phyloP scores from a whole-genome alignment of 2,329 filamentous ascomycete species.

The Clarireedia paspali region DNA sequence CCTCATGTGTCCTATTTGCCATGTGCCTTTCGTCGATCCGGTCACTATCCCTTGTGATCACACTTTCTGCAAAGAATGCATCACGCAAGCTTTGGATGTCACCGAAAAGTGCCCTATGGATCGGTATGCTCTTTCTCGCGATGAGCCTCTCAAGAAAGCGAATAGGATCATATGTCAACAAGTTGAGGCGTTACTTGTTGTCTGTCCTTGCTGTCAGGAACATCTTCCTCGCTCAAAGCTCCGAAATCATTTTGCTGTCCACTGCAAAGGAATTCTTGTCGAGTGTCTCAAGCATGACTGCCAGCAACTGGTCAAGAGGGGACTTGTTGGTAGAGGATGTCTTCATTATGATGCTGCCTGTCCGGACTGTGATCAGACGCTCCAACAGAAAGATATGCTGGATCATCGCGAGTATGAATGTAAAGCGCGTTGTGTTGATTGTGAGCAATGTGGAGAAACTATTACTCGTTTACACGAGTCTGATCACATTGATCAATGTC shows the following conservation, averaged over 20 bases:
- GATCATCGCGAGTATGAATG: slow-evolving; percentile 42
- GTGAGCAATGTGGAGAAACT: slow-evolving; percentile 22
- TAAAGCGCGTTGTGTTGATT: slow-evolving; percentile 28
- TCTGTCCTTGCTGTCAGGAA: slow-evolving; percentile 50
- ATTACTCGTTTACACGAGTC: slow-evolving; percentile 22
- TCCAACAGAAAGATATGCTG: slow-evolving; percentile 40
- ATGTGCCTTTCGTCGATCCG: slow-evolving; percentile 51
- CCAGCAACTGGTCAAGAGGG: slow-evolving; percentile 42
- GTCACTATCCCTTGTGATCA: slow-evolving; percentile 57
- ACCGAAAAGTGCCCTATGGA: slow-evolving; percentile 50
- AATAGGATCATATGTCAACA: slow-evolving; percentile 48
- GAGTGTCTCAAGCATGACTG: slow-evolving; percentile 44
- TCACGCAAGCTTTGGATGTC: slow-evolving; percentile 37
- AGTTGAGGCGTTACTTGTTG: slow-evolving; percentile 50
- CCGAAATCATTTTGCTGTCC: slow-evolving; percentile 46
- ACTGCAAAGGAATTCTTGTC: slow-evolving; percentile 49
- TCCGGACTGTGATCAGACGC: slow-evolving; percentile 41
- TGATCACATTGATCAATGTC: slow-evolving; percentile 37
- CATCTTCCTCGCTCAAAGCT: slow-evolving; percentile 46
- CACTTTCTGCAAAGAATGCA: slow-evolving; percentile 55
- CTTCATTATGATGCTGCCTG: slow-evolving; percentile 46
- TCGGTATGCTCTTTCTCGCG: slow-evolving; percentile 36
- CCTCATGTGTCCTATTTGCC: slow-evolving; percentile 41
- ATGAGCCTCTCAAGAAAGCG: slow-evolving; percentile 24
- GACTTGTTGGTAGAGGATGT: slow-evolving; percentile 44